Conservation (phyloP, 2,329 filamentous ascomycete genomes). For the Basipetospora sp. region DNA sequence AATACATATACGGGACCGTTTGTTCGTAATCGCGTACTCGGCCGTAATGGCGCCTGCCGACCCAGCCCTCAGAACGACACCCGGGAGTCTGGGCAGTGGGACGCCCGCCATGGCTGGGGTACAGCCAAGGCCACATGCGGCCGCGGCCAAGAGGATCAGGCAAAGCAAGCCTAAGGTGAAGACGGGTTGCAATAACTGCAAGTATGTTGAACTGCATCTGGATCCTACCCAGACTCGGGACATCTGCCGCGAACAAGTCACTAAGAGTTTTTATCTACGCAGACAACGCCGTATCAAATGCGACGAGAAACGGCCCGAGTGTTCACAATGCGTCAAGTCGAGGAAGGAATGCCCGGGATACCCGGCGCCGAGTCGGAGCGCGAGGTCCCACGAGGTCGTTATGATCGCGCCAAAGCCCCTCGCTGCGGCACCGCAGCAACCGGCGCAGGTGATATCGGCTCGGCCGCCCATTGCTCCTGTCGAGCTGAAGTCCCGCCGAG, state of each 20-base stretch:
- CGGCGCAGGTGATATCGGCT: too few relatives aligned
- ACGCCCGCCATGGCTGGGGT: too few relatives aligned
- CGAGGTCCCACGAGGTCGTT: slow-evolving; percentile 30
- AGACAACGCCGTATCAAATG: slow-evolving; percentile 51
- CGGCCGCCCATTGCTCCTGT: slow-evolving; percentile 1
- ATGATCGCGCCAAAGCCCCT: slow-evolving; percentile 36
- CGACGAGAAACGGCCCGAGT: slow-evolving; percentile 47
- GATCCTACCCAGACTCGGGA: too few relatives aligned
- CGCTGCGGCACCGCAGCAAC: too few relatives aligned
- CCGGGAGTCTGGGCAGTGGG: too few relatives aligned
- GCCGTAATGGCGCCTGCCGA: too few relatives aligned
- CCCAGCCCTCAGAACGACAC: too few relatives aligned
- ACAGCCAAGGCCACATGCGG: not conserved
- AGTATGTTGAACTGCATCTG: slow-evolving; percentile 35
- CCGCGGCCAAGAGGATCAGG: slow-evolving; percentile 29
- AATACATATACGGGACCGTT: too few relatives aligned
- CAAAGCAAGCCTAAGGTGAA: slow-evolving; percentile 48
- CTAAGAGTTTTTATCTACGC: too few relatives aligned
- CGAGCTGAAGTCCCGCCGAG: slow-evolving; percentile 1
- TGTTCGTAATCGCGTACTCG: too few relatives aligned
- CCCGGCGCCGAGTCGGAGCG: slow-evolving; percentile 37
- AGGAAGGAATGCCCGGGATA: slow-evolving; percentile 47
- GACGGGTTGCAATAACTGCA: slow-evolving; percentile 54
- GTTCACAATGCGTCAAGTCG: slow-evolving; percentile 44
- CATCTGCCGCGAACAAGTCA: too few relatives aligned